Evolutionary conservation across 805 yeast genomes (phyloP).

Genomic region (Pichia scutulata): DNA sequence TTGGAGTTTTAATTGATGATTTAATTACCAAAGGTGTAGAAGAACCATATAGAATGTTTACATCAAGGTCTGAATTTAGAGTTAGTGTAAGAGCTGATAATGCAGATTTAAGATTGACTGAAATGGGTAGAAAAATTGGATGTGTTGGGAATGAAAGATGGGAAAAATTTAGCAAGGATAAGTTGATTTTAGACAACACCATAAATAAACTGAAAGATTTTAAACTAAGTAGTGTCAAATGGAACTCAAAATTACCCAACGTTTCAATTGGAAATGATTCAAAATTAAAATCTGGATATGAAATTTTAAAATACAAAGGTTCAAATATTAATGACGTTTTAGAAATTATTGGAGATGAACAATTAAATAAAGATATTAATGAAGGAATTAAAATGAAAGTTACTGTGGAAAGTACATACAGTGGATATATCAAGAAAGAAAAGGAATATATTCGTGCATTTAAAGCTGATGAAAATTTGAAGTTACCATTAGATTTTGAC

Average conservation of each 20-base stretch:
- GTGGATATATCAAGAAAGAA: constrained; percentile 72
- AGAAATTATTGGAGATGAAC: constrained; percentile 29
- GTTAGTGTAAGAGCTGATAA: constrained; percentile 87
- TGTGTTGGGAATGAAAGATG: constrained; percentile 58
- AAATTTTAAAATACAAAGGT: constrained; percentile 53
- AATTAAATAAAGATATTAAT: constrained; percentile 24
- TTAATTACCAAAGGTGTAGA: constrained; percentile 90
- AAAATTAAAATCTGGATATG: constrained; percentile 57
- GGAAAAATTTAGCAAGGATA: constrained; percentile 38
- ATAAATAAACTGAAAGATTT: constrained; percentile 38
- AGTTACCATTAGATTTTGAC: constrained; percentile 60
- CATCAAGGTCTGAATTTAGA: constrained; percentile 91
- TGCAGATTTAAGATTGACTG: constrained; percentile 82
- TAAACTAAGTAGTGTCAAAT: constrained; percentile 46
- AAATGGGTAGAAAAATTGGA: constrained; percentile 56
- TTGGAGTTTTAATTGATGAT: constrained; percentile 92
- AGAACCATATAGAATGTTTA: constrained; percentile 97
- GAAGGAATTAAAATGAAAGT: constrained; percentile 49
- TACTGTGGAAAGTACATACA: constrained; percentile 75
- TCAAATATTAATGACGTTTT: constrained; percentile 26
- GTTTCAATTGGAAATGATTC: constrained; percentile 48
- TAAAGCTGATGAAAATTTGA: constrained; percentile 70
- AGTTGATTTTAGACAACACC: constrained; percentile 35
- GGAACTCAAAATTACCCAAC: constrained; percentile 48
- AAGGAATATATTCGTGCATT: constrained; percentile 65